Base-by-base conservation (phyloP, 176 grass and related monocot species). In the Aegilops bicornis region DNA sequence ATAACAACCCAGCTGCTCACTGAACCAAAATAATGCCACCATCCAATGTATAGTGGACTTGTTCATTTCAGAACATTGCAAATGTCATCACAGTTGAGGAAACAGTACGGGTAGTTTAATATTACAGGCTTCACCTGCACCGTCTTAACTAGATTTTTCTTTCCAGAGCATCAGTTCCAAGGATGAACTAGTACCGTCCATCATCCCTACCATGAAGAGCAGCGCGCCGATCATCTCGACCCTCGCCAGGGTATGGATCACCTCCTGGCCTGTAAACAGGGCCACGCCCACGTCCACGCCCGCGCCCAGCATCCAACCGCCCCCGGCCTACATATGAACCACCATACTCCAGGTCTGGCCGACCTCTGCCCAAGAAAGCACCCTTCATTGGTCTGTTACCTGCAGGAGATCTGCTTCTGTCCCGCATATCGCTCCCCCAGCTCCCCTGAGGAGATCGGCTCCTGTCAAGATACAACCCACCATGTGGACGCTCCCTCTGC, bases 361-460 rank as follows among this genome's bases (percentile, higher is more conserved):
- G 84, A 67, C 86, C 93, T 75, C 92, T 88, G n/a, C 80, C 76
- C 0, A 45, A 43, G 45, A 85, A 92, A 70, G 89, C 86, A 67
- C 83, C 73, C 87, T 94, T 98, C 52, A 83, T 35, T 36, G 78
- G 71, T 15, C 95, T 90, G 29, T 90, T 87, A 23, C 73, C 86
- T 64, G 70, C 31, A 33, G 92, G 94, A 20, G 94, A 93, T 60
- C 89, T 86, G 72, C 92, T 99, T 87, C 94, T 94, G 24, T 94
- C 89, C 63, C 76, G 79, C 83, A 84, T 47, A 83, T 88, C 73
- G 19, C 59, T 77, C 12, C 48, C 35, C 92, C 92, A 94, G 43
- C 83, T 86, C 76, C 64, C 88, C n/a, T 19, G 29, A 69, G 94
- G 92, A 82, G 94, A 96, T 40, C 60, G 76, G 82, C 83, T 87